These are phyloP conservation scores for Cladosporium sp. DNA, from an alignment of 2,329 filamentous ascomycete species.

Conservation along the genomic window DNA sequence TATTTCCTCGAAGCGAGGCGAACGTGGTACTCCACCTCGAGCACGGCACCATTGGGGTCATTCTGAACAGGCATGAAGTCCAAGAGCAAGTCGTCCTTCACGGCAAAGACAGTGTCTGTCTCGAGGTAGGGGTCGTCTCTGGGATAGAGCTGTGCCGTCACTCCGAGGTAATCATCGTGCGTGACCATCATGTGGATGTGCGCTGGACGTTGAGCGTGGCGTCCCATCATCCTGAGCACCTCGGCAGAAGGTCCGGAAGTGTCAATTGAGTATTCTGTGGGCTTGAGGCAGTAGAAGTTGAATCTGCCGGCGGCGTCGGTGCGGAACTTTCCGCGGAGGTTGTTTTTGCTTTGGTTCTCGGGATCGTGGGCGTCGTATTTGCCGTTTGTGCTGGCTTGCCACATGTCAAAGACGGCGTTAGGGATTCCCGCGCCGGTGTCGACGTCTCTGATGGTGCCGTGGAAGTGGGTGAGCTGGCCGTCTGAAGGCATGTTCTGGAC, in stretches of 20 bases:
- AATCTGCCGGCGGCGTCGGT: slow-evolving; percentile 64
- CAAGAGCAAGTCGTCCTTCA: slow-evolving; percentile 53
- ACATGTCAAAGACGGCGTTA: slow-evolving; percentile 68
- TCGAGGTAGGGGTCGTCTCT: slow-evolving; percentile 49
- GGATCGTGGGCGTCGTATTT: slow-evolving; percentile 56
- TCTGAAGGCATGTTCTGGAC: slow-evolving; percentile 40
- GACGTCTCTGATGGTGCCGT: slow-evolving; percentile 57
- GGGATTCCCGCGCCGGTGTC: slow-evolving; percentile 60
- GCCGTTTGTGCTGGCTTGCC: slow-evolving; percentile 70
- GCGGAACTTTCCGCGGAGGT: slow-evolving; percentile 67
- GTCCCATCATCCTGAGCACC: slow-evolving; percentile 54
- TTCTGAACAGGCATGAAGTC: slow-evolving; percentile 47
- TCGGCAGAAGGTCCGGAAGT: slow-evolving; percentile 55
- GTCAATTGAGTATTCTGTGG: slow-evolving; percentile 50
- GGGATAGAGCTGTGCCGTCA: slow-evolving; percentile 53
- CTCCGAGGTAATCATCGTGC: slow-evolving; percentile 49
- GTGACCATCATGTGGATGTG: slow-evolving; percentile 54
- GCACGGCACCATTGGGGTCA: slow-evolving; percentile 40
- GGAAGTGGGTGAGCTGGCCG: slow-evolving; percentile 58
- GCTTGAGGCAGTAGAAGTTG: slow-evolving; percentile 39
- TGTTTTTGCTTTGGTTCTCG: slow-evolving; percentile 63
- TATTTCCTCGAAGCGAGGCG: background rate
- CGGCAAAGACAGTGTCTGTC: slow-evolving; percentile 53
- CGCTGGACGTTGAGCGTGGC: slow-evolving; percentile 59
- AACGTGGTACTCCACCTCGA: background rate